phyloP scores from a whole-genome alignment of 1,284 basidiomycete species.

The Trametes pubescens region DNA sequence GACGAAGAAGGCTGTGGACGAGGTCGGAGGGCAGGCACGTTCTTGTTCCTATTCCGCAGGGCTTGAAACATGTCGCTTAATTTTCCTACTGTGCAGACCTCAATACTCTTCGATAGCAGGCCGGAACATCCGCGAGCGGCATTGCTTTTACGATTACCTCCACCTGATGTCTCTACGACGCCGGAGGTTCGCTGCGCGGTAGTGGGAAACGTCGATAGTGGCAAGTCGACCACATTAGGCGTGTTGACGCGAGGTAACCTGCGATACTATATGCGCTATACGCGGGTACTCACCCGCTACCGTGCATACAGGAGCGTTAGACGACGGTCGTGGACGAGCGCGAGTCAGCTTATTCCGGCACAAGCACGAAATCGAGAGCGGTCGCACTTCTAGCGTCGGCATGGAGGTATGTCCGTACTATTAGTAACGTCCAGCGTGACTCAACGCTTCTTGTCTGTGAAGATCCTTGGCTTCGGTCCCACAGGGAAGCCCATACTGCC shows the following conservation, averaged over 20 bases:
- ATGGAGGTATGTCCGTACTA: conserved; percentile 76
- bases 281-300: conserved; percentile 42
- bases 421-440: not conserved
- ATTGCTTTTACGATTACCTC: conserved; percentile 74
- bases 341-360: conserved; percentile 95
- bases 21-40: conserved; percentile 77
- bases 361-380: conserved; percentile 97
- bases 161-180: conserved; percentile 72
- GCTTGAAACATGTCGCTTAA: not conserved
- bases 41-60: not conserved
- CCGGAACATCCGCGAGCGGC: conserved; percentile 60
- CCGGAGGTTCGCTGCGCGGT: conserved; percentile 95
- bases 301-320: conserved; percentile 71
- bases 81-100: conserved; percentile 50
- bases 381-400: conserved; percentile 93
- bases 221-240: conserved; percentile 94
- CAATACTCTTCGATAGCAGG: conserved; percentile 58
- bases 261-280: conserved; percentile 1
- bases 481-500: conserved; percentile 83
- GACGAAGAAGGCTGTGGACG: conserved; percentile 63
- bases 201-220: conserved; percentile 94
- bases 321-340: conserved; percentile 95
- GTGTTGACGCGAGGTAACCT: conserved; percentile 77
- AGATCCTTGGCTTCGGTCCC: conserved; percentile 89
- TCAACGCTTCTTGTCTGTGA: not conserved